Base-by-base conservation (phyloP, 208 protist genomes). In the Leptomonas pyrrhocoris region DNA sequence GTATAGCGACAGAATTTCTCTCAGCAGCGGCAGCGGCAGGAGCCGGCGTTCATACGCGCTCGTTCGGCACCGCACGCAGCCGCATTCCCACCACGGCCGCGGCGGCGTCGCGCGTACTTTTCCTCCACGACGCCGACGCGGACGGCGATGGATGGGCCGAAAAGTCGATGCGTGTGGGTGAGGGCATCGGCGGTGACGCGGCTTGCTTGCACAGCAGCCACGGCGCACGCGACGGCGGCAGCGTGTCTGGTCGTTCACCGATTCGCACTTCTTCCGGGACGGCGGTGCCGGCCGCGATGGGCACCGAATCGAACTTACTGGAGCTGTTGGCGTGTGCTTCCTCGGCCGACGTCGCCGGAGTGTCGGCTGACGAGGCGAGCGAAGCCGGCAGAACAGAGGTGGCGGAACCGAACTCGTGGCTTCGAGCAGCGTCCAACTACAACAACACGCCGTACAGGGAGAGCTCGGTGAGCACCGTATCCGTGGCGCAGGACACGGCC, bases 271-370 rank as follows among this genome's bases (percentile, higher is more conserved):
- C 48, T 2, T 43, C 19, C 1, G 34, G 34, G 9, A 57, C 61
- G 12, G 48, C 48, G 34, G 34, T 53, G n/a, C 61, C 61, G 1
- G 21, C 50, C 1, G 11, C 25, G 18, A 19, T 11, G 31, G 7
- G 36, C 5, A 51, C 28, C 15, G 61, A 67, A 21, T 16, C 28
- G 1, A n/a, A 21, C 27, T 46, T 68, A 19, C 18, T 75, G 0
- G 45, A 68, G n/a, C 54, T 68, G 9, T 43, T 64, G 4, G 49
- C 46, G 1, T 43, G 60, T 45, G 61, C 61, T 25, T 53, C 43
- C 21, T 68, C 60, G 11, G 25, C 38, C 6, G 61, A 67, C 2
- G 1, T 31, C 48, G 48, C 46, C 2, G 60, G 12, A 19, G 34
- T 31, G 0, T 2, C 13, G 5, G 16, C 21, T 0, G 59, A 30